A percentile compares a stretch with the other conserved stretches of the same genome.
Evolutionary conservation across 345 rosid species (phyloP).

Genomic region (Gossypium anomalum): DNA sequence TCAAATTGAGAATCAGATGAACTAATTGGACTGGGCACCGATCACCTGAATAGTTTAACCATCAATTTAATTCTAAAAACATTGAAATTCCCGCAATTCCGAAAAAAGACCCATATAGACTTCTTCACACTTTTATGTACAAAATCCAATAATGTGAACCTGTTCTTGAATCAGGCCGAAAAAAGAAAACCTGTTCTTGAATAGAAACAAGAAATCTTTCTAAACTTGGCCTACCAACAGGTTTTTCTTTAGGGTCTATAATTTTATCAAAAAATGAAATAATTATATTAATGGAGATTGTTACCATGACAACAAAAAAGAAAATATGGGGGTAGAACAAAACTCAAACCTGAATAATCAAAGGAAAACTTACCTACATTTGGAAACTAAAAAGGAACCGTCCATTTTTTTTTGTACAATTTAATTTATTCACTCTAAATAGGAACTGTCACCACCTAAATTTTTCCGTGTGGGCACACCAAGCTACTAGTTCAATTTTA

Average conservation of each 20-base stretch:
- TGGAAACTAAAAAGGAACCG: conserved; percentile 7
- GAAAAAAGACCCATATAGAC: no score
- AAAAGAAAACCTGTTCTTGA: background rate
- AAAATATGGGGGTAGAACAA: background rate
- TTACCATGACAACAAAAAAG: conserved; percentile 10
- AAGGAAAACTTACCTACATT: conserved; percentile 20
- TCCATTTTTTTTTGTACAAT: conserved; percentile 30
- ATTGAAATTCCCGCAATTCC: no score
- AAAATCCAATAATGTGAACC: no score
- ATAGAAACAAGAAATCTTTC: background rate
- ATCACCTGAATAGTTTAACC: no score
- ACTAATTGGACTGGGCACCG: no score
- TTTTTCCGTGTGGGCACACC: conserved; percentile 3
- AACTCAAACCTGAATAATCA: conserved; percentile 10
- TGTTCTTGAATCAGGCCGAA: background rate
- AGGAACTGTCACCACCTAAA: conserved; percentile 8
- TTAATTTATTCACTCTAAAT: conserved; percentile 31
- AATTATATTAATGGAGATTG: conserved; percentile 22
- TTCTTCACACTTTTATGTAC: no score
- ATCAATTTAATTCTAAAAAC: no score
- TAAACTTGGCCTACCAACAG: background rate
- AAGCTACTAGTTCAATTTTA: conserved; percentile 22
- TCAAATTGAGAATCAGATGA: no score
- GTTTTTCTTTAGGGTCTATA: background rate
- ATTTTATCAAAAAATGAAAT: conserved; percentile 21